Evolutionary conservation across 2,329 filamentous ascomycete genomes (phyloP).

Genomic region (Juglanconis juglandina): DNA sequence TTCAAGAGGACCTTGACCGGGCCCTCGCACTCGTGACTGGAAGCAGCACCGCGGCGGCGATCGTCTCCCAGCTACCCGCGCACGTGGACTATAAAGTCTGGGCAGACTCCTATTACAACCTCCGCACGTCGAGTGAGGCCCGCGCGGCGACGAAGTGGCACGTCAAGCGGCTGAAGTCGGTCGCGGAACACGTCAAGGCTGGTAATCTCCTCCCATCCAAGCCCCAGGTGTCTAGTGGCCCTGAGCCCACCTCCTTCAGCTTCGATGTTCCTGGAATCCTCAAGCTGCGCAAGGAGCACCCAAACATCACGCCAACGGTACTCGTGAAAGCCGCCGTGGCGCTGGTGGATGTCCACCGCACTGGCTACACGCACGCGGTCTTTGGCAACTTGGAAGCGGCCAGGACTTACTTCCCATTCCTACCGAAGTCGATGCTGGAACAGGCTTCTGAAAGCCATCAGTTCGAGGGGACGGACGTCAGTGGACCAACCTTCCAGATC

Average conservation of each 20-base stretch:
- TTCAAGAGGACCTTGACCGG: conserved; percentile 11
- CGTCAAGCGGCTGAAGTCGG: conserved; percentile 2
- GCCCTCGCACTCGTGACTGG: background rate
- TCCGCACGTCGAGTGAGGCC: conserved; percentile 11
- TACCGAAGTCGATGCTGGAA: conserved; percentile 11
- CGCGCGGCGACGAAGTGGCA: conserved; percentile 18
- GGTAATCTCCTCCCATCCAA: conserved; percentile 3
- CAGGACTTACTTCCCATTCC: conserved; percentile 18
- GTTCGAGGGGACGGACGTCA: conserved; percentile 19
- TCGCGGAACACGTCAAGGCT: background rate
- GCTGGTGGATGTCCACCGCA: conserved; percentile 18
- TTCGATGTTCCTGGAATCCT: conserved; percentile 16
- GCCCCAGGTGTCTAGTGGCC: no score
- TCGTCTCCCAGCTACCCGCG: conserved; percentile 6
- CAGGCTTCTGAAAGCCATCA: conserved; percentile 2
- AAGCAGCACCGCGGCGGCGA: background rate
- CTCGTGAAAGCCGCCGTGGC: conserved; percentile 19
- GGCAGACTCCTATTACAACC: conserved; percentile 20
- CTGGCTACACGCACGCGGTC: conserved; percentile 19
- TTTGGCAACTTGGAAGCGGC: conserved; percentile 20
- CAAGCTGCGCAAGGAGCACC: conserved; percentile 11
- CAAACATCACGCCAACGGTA: conserved; percentile 9
- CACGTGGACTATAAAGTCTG: conserved; percentile 21
- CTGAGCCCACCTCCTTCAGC: background rate
- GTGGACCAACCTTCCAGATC: conserved; percentile 19